Percentiles rank a stretch among this genome's conserved stretches.
Evolutionary conservation across 2,329 filamentous ascomycete species (phyloP).

Genomic region (Colletotrichum sp.): DNA sequence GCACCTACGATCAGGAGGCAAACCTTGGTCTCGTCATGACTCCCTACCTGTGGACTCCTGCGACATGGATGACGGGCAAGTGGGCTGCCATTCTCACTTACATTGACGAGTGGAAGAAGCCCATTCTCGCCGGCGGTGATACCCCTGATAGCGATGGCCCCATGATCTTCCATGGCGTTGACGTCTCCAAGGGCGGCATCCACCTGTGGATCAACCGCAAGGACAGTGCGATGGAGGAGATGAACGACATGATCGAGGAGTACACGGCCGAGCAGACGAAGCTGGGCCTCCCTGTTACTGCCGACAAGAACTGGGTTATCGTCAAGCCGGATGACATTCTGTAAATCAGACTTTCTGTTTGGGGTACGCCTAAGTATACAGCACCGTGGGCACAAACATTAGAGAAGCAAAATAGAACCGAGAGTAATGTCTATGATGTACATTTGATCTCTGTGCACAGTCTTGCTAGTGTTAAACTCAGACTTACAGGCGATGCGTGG

Average conservation of each 20-base stretch:
- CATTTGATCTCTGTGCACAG: background rate
- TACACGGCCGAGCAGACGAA: slow-evolving; percentile 36
- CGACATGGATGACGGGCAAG: slow-evolving; percentile 49
- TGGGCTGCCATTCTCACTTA: slow-evolving; percentile 47
- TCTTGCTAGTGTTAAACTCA: background rate
- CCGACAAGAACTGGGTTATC: slow-evolving; percentile 50
- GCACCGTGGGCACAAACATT: background rate
- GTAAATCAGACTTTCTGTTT: slow-evolving; percentile 12
- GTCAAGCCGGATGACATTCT: slow-evolving; percentile 45
- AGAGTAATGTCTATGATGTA: background rate
- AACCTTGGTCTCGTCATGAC: slow-evolving; percentile 45
- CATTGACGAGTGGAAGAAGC: slow-evolving; percentile 48
- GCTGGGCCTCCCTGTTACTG: slow-evolving; percentile 42
- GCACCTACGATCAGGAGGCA: slow-evolving; percentile 35
- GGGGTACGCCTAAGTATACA: background rate
- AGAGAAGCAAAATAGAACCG: background rate
- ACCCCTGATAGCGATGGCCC: slow-evolving; percentile 47
- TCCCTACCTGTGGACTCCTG: slow-evolving; percentile 46
- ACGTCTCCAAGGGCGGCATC: slow-evolving; percentile 44
- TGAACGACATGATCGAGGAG: slow-evolving; percentile 41
- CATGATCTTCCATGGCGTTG: slow-evolving; percentile 50
- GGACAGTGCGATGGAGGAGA: slow-evolving; percentile 35
- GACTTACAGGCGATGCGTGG: background rate
- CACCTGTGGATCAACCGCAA: slow-evolving; percentile 47
- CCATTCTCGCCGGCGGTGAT: slow-evolving; percentile 46